Base-by-base conservation (phyloP, 371 early-diverging fungal genomes). In the Lichtheimia hyalospora region DNA sequence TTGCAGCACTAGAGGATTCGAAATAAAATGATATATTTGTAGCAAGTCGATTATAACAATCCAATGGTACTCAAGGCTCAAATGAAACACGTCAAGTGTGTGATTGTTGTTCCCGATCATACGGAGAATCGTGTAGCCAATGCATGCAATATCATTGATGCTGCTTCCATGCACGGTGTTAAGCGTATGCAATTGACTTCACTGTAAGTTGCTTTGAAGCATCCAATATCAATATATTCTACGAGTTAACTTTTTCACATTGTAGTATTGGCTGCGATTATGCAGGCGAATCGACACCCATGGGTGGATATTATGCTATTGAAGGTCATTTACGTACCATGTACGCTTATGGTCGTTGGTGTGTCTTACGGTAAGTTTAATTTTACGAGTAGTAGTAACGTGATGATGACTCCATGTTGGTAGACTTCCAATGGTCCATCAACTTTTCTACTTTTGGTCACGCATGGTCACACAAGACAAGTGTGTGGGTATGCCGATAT, bases 401-500 rank as follows among this genome's bases (percentile, higher is more conserved):
- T 34, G 10, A 34, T 34, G 34, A 34, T 34, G 6, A 34, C 34
- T 10, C 6, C 34, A 8, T 34, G 5, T 34, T 34, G 34, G 10
- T 8, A 34, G 34, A 6, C 10, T 34, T 8, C 34, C 34, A 34
- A 34, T 34, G 34, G 34, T 34, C 10, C 58, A 64, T 34, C 65
- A 64, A 51, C 5, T 18, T 14, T 44, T 56, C 18, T 64, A 58
- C 40, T 55, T 44, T 49, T 64, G 65, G 65, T 44, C 49, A 18
- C 49, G 25, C 3, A 64, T 64, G 65, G 49, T 64, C 13, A 52
- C 55, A 44, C 34, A 56, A 5, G 18, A 25, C 13, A 60, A 60
- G n/a, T 27, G 24, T 12, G 24, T 64, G n/a, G 60, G 57, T 16
- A 64, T 64, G 65, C 60, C 65, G n/a, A n/a, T 64, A 7, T 41